These are phyloP conservation scores for Prunella vulgaris DNA, from an alignment of 257 asterid species.

Conservation along the genomic window DNA sequence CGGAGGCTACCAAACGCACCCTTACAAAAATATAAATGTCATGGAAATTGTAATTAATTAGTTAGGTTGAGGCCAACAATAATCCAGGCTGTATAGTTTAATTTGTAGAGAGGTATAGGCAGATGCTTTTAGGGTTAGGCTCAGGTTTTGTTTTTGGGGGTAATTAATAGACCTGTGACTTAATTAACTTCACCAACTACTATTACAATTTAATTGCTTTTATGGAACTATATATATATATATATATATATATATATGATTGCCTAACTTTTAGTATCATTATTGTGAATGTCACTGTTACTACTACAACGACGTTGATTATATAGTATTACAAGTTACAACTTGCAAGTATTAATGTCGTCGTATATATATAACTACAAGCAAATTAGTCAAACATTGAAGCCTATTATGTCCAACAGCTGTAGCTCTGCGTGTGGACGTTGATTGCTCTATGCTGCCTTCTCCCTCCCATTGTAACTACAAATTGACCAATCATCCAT, in stretches of 20 bases:
- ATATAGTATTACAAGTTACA: background rate
- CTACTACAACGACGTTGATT: background rate
- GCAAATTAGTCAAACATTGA: conserved; percentile 21
- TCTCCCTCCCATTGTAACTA: background rate
- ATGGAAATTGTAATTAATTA: background rate
- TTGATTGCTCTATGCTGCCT: background rate
- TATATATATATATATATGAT: background rate
- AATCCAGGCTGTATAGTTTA: background rate
- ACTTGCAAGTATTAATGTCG: conserved; percentile 3
- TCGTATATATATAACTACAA: background rate
- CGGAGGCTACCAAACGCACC: too few relatives aligned
- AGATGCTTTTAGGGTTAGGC: background rate
- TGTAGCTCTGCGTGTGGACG: background rate
- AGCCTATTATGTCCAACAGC: conserved; percentile 4
- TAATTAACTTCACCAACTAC: background rate
- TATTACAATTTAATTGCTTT: background rate
- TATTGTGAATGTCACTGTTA: background rate
- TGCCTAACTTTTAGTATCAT: background rate
- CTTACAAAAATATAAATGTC: too few relatives aligned
- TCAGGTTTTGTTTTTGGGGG: too few relatives aligned
- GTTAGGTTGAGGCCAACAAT: background rate
- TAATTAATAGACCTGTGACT: background rate
- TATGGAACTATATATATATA: background rate
- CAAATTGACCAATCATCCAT: background rate
- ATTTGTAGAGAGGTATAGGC: background rate